These are phyloP conservation scores for Paraconiothyrium brasiliense DNA, from an alignment of 2,329 filamentous ascomycete species.

Conservation along the genomic window DNA sequence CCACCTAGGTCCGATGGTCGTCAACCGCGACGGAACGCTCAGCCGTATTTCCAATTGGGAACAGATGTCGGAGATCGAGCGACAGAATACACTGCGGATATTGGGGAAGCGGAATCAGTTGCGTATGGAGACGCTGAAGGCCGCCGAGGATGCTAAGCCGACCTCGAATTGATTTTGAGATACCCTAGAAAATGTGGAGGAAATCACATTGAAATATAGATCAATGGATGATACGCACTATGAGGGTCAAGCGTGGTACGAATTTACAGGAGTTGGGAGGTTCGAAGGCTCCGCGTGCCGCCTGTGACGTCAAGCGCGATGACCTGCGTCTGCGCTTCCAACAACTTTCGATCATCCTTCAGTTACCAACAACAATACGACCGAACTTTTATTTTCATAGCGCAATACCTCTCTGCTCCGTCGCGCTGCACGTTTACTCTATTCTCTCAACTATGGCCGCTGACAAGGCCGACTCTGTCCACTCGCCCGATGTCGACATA, in stretches of 20 bases:
- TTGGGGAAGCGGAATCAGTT: constrained; percentile 74
- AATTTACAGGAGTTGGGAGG: neutral
- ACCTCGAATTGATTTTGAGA: neutral
- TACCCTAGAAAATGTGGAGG: neutral
- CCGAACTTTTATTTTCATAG: neutral
- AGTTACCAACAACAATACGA: neutral
- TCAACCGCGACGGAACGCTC: constrained; percentile 76
- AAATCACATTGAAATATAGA: neutral
- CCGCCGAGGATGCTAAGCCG: constrained; percentile 27
- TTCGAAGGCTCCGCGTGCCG: constrained; percentile 14
- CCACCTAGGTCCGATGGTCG: constrained; percentile 75
- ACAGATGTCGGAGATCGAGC: constrained; percentile 74
- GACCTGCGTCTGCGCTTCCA: neutral
- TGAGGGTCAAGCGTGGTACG: neutral
- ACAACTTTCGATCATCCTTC: neutral
- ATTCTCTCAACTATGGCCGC: constrained; percentile 9
- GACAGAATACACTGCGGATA: constrained; percentile 71
- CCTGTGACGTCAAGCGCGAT: constrained; percentile 20
- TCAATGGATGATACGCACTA: neutral
- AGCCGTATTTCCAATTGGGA: constrained; percentile 78
- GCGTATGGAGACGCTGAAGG: constrained; percentile 66
- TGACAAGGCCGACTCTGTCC: constrained; percentile 1
- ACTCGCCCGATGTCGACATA: constrained; percentile 19
- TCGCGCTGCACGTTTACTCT: neutral
- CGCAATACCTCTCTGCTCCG: neutral